Percentiles rank a stretch among this genome's conserved stretches.
Conservation (phyloP, 2,329 filamentous ascomycete species). For the Cyphellophora europaea region DNA sequence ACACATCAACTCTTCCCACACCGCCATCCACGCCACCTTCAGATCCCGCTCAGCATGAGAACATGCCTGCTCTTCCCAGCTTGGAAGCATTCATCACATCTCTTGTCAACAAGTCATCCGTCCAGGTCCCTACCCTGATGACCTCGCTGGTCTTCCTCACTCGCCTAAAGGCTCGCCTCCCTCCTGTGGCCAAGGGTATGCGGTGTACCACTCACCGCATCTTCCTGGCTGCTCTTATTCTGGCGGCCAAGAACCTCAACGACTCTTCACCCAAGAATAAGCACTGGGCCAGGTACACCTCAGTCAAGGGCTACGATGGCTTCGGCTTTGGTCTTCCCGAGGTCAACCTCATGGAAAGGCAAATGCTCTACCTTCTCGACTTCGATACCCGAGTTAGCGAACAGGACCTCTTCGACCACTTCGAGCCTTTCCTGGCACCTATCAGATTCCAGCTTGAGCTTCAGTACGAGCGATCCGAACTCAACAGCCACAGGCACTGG, state of each 20-base stretch:
- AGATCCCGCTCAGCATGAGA: slow-evolving; percentile 23
- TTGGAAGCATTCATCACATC: slow-evolving; percentile 87
- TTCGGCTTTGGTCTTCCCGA: slow-evolving; percentile 93
- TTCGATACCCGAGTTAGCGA: slow-evolving; percentile 85
- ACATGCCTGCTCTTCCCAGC: slow-evolving; percentile 52
- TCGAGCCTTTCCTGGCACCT: slow-evolving; percentile 80
- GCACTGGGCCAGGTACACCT: slow-evolving; percentile 94
- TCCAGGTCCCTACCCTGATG: slow-evolving; percentile 96
- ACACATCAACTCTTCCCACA: slow-evolving; percentile 45
- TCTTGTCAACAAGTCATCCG: slow-evolving; percentile 84
- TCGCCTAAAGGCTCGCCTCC: slow-evolving; percentile 72
- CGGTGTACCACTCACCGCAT: slow-evolving; percentile 95
- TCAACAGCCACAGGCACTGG: slow-evolving; percentile 23
- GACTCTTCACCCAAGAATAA: slow-evolving; percentile 99
- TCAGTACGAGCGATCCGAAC: slow-evolving; percentile 41
- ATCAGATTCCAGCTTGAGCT: slow-evolving; percentile 55
- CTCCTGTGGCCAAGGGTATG: slow-evolving; percentile 91
- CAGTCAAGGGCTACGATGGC: slow-evolving; percentile 59
- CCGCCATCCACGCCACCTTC: slow-evolving; percentile 50
- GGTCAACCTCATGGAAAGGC: slow-evolving; percentile 99
- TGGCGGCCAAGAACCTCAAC: slow-evolving; percentile 93
- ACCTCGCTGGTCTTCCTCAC: slow-evolving; percentile 88
- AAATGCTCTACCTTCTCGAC: slow-evolving; percentile 85
- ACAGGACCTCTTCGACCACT: slow-evolving; percentile 75
- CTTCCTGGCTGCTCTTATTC: slow-evolving; percentile 58